phyloP scores from a whole-genome alignment of 768 basidiomycete species.

The Boletellus sp. region DNA sequence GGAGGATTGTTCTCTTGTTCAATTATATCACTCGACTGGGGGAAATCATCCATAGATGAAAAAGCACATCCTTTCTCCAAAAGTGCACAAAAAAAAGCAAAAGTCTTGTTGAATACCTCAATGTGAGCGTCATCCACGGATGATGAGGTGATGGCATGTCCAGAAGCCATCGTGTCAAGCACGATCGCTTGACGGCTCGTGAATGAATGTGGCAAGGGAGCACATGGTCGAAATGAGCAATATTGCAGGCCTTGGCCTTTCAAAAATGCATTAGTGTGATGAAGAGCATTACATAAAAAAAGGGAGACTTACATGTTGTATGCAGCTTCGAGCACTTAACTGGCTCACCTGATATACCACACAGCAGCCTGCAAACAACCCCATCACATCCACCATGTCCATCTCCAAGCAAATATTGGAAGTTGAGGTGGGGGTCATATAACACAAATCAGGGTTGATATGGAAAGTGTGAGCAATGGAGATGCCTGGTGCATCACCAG shows the following conservation, averaged over 20 bases:
- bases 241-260: background rate
- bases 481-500: background rate
- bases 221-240: background rate
- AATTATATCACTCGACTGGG: background rate
- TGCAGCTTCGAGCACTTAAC: background rate
- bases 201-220: background rate
- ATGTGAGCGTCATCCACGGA: background rate
- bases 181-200: background rate
- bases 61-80: background rate
- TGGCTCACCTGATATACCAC: background rate
- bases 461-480: background rate
- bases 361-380: background rate
- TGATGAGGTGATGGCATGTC: too few relatives aligned
- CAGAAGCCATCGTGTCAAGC: background rate
- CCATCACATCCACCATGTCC: background rate
- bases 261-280: background rate
- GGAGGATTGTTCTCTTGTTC: background rate
- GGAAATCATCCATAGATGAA: background rate
- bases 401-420: constrained; percentile 3
- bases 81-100: background rate
- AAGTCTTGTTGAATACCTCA: constrained; percentile 1
- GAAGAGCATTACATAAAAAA: too few relatives aligned
- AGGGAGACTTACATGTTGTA: background rate
- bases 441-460: background rate
- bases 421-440: background rate